Evolutionary conservation across 78 protist species (phyloP), one percentile per base, ranked within the genome.

Genomic region (Dictyostelium capitatum): DNA sequence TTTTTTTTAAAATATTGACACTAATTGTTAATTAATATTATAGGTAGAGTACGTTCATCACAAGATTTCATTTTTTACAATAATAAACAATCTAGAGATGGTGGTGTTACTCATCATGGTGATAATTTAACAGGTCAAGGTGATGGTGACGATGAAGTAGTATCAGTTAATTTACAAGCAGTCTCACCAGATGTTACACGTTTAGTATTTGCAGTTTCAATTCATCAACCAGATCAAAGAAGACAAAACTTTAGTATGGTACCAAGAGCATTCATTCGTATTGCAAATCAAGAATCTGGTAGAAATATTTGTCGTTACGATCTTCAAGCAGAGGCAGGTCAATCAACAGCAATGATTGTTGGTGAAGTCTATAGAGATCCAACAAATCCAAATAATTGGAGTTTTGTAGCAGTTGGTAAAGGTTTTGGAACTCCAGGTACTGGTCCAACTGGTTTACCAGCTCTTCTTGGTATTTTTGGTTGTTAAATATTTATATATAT

Each of bases 101-200:
- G 77, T 32, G 47, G 77, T 32, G 67, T 82, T 19, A 10, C 54
- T 59, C 89, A 82, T 25, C 89, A 82, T 25, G 89, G 89, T 82
- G 89, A 82, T 67, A 82, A 82, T 51, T 79, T 82, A 67, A 56
- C 89, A 75, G 28, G 69, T 65, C 19, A 10, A 11, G 89, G 89
- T 23, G 89, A 82, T 15, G 89, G 89, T 48, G 89, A 82, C 67
- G 89, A 82, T 67, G 89, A 82, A 51, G 73, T 74, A 10, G 79
- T 82, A 0, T 19, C 37, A 6, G 47, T 82, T 11, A 50, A 82
- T 32, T 43, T 82, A 23, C 67, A 50, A 69, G 23, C 32, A 50
- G 89, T 82, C 3, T 46, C 89, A 67, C 77, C 89, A 25, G 73
- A 82, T 67, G 54, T 82, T 43, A 67, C 79, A 17, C 65, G 89